Conservation (phyloP, 1,139 yeast genomes). For the Suhomyces panamericanus region DNA sequence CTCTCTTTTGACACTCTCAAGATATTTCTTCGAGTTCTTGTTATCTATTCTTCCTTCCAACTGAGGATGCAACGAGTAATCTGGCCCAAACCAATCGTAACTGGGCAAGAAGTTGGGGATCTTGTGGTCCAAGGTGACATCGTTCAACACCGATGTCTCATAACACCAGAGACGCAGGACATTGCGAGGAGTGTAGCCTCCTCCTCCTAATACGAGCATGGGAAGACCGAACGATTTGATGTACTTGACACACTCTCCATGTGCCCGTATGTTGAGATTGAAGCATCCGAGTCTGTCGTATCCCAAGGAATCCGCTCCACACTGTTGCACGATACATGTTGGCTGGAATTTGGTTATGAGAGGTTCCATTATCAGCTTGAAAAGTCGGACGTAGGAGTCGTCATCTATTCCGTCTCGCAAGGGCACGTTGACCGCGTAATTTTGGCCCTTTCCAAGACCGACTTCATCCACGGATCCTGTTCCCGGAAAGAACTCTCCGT, state of each 20-base stretch:
- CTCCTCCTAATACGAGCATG: slow-evolving; percentile 91
- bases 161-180: slow-evolving; percentile 94
- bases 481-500: slow-evolving; percentile 96
- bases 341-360: slow-evolving; percentile 82
- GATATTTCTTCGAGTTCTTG: slow-evolving; percentile 78
- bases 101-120: slow-evolving; percentile 82
- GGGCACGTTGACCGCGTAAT: slow-evolving; percentile 91
- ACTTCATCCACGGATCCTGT: slow-evolving; percentile 87
- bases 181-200: slow-evolving; percentile 95
- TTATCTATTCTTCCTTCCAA: slow-evolving; percentile 87
- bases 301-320: slow-evolving; percentile 96
- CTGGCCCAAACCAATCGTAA: slow-evolving; percentile 89
- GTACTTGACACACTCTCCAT: slow-evolving; percentile 91
- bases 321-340: slow-evolving; percentile 89
- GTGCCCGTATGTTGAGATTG: slow-evolving; percentile 86
- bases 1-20: slow-evolving; percentile 76
- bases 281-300: slow-evolving; percentile 93
- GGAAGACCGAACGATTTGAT: slow-evolving; percentile 87
- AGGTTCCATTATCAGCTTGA: slow-evolving; percentile 86
- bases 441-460: slow-evolving; percentile 85
- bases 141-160: slow-evolving; percentile 86
- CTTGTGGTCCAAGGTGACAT: slow-evolving; percentile 70
- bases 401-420: slow-evolving; percentile 94
- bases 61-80: slow-evolving; percentile 84
- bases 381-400: slow-evolving; percentile 75